These are phyloP conservation scores for Albugo laibachii DNA, from an alignment of 352 stramenopile species.

Conservation along the genomic window DNA sequence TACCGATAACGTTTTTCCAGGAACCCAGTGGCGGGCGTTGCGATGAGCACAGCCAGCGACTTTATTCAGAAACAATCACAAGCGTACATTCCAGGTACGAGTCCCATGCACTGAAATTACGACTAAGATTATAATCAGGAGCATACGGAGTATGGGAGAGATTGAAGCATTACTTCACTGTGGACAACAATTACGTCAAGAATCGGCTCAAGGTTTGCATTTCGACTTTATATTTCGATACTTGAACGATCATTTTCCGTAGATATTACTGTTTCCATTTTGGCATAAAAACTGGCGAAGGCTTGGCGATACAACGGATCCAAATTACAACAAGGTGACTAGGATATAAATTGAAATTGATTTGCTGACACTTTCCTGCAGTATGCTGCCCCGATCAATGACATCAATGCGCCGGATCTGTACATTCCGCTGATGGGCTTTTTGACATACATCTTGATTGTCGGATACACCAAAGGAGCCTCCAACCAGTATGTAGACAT, in stretches of 20 bases:
- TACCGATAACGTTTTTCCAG: conserved; percentile 12
- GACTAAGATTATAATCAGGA: no score
- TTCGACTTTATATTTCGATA: neutral
- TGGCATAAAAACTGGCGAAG: conserved; percentile 75
- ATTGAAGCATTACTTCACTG: conserved; percentile 80
- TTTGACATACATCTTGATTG: conserved; percentile 96
- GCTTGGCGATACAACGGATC: conserved; percentile 29
- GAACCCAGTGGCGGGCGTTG: conserved; percentile 69
- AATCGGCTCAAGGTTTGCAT: conserved; percentile 54
- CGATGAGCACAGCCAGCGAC: conserved; percentile 70
- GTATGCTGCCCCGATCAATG: conserved; percentile 81
- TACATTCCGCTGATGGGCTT: conserved; percentile 99
- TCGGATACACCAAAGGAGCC: conserved; percentile 90
- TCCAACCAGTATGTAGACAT: conserved; percentile 53
- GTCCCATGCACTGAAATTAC: no score
- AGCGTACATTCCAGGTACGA: conserved; percentile 44
- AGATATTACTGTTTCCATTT: conserved; percentile 77
- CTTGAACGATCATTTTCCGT: neutral
- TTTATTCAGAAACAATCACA: conserved; percentile 68
- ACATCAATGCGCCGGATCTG: conserved; percentile 96
- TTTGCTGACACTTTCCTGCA: conserved; percentile 19
- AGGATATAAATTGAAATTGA: neutral
- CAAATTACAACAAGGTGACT: conserved; percentile 21
- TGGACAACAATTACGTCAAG: conserved; percentile 81
- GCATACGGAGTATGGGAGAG: conserved; percentile 61